Conservation (phyloP, 2,329 filamentous ascomycete species). For the Ceratocystis ficicola region DNA sequence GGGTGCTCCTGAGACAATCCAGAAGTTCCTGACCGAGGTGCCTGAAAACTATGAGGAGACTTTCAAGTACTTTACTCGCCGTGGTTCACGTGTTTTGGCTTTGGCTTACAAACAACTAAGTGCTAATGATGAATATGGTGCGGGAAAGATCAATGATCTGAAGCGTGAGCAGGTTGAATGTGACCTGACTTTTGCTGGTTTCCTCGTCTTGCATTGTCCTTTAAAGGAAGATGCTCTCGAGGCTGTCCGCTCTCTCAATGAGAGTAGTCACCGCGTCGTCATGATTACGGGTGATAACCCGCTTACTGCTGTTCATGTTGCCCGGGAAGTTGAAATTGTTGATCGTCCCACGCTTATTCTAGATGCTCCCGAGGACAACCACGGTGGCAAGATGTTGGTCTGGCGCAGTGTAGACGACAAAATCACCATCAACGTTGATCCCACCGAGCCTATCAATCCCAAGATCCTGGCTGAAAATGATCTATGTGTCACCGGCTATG, state of each 20-base stretch:
- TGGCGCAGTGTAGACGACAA: conserved; percentile 95
- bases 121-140: conserved; percentile 65
- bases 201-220: conserved; percentile 87
- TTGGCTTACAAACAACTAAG: conserved; percentile 89
- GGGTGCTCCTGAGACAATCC: conserved; percentile 92
- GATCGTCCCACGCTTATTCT: conserved; percentile 90
- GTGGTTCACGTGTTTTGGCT: conserved; percentile 85
- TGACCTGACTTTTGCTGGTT: conserved; percentile 78
- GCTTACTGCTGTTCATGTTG: conserved; percentile 89
- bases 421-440: conserved; percentile 72
- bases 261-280: conserved; percentile 94
- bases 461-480: conserved; percentile 78
- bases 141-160: conserved; percentile 78
- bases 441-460: conserved; percentile 64
- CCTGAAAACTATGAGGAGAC: conserved; percentile 92
- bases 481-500: conserved; percentile 91
- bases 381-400: conserved; percentile 65
- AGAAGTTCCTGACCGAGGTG: conserved; percentile 74
- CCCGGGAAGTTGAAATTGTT: conserved; percentile 90
- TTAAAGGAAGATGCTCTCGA: conserved; percentile 93
- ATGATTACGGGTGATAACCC: conserved; percentile 99
- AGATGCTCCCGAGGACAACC: conserved; percentile 84
- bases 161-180: conserved; percentile 87
- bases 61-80: conserved; percentile 94
- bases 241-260: conserved; percentile 91